A percentile compares a stretch with the other conserved stretches of the same genome.
phyloP scores from a whole-genome alignment of 768 basidiomycete species.

The Symmetrospora coprosmae region DNA sequence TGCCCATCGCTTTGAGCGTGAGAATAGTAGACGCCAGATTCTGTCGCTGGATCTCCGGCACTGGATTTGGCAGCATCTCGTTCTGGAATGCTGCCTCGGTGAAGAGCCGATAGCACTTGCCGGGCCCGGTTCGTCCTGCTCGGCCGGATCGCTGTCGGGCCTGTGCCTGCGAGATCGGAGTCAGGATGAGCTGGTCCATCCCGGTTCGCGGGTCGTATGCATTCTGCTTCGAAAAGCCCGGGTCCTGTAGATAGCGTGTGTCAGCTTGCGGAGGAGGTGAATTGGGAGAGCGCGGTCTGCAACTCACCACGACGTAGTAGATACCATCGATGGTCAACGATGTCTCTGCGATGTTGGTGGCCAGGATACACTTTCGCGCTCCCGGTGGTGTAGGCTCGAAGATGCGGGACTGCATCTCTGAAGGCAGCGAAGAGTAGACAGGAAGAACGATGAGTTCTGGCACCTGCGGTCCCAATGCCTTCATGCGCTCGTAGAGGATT shows the following conservation, averaged over 20 bases:
- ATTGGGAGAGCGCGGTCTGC: too few relatives aligned
- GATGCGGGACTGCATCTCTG: constrained; percentile 92
- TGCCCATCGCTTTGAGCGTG: constrained; percentile 95
- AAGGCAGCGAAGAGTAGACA: constrained; percentile 94
- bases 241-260: too few relatives aligned
- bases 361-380: constrained; percentile 95
- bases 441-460: constrained; percentile 93
- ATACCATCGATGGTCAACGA: constrained; percentile 96
- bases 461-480: constrained; percentile 93
- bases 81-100: constrained; percentile 97
- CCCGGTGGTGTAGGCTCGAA: constrained; percentile 97
- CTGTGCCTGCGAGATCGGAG: constrained; percentile 97
- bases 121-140: constrained; percentile 93
- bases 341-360: constrained; percentile 99
- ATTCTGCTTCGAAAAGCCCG: constrained; percentile 97
- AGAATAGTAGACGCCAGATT: constrained; percentile 85
- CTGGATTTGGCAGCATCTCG: constrained; percentile 94
- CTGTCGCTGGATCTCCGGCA: constrained; percentile 85
- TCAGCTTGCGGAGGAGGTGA: too few relatives aligned
- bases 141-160: constrained; percentile 90
- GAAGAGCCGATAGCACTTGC: constrained; percentile 94
- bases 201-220: constrained; percentile 92
- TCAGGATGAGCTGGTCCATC: constrained; percentile 97
- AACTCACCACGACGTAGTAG: constrained; percentile 95
- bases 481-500: constrained; percentile 96